Evolutionary conservation across 2,329 filamentous ascomycete species (phyloP), one percentile per base, ranked within the genome.

Genomic region (Pseudogymnoascus pannorum): DNA sequence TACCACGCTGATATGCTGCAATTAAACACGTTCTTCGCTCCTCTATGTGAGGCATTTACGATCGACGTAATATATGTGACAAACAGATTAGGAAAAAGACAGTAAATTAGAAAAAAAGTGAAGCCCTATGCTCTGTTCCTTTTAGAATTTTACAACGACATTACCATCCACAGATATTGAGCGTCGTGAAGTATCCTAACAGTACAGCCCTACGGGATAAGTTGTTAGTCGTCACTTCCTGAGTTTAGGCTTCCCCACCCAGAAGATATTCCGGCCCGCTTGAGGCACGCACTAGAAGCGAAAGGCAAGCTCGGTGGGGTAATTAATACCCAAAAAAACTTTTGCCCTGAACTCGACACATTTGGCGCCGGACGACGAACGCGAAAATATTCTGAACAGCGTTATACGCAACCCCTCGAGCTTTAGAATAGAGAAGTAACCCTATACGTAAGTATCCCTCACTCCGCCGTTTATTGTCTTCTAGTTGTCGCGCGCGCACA

Each of bases 281-380:
- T 16, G 42, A 26, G 42, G 42, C 42, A 48, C 42, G 42, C 42
- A 24, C 42, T n/a, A 48, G 22, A 48, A 48, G 42, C 42, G 42
- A 48, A 48, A 48, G 14, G 12, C 42, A 48, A 48, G 42, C 22
- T 48, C 24, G 42, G 42, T 48, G 42, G 42, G 42, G 42, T 48
- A 48, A 26, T 48, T 1, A 14, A 26, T 20, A 16, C 42, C 42
- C 22, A 26, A 48, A 48, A 48, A 48, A 16, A 16, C 42, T 48
- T 48, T 48, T 48, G 42, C 42, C 42, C 42, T 48, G 42, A 48
- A 48, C 42, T 48, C 42, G 42, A 26, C 42, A 48, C 42, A n/a
- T 9, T 44, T 48, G 42, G 42, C 22, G 42, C 22, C 22, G 5
- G 42, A 48, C 42, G 42, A 48, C 42, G 42, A n/a, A n/a, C 42